These are phyloP conservation scores for Pyrenophora seminiperda DNA, from an alignment of 2,329 filamentous ascomycete species.

Conservation along the genomic window DNA sequence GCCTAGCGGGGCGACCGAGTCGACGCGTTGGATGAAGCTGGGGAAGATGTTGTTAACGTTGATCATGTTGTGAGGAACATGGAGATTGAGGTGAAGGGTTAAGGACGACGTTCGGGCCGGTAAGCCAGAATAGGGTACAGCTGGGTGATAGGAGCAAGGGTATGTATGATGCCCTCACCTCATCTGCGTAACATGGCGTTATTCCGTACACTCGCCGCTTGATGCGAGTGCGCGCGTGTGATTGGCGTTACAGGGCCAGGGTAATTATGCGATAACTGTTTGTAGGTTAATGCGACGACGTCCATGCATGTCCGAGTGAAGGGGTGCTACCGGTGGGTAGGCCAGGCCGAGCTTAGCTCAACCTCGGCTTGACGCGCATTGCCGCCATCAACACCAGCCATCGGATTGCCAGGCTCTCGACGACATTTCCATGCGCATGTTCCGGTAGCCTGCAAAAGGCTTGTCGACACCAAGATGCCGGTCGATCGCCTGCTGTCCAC, in stretches of 20 bases:
- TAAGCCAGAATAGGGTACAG: neutral
- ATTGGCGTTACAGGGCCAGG: neutral
- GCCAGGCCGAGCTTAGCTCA: slow-evolving; percentile 18
- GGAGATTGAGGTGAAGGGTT: neutral
- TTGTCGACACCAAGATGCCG: slow-evolving; percentile 58
- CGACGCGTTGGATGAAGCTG: slow-evolving; percentile 53
- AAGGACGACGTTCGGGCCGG: neutral
- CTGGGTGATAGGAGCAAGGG: neutral
- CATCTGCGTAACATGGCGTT: slow-evolving; percentile 38
- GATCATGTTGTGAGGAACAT: neutral
- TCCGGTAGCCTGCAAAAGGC: slow-evolving; percentile 6
- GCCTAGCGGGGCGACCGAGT: slow-evolving; percentile 57
- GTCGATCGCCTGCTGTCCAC: slow-evolving; percentile 70
- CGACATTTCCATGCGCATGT: slow-evolving; percentile 5
- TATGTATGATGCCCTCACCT: slow-evolving; percentile 27
- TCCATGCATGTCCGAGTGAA: slow-evolving; percentile 14
- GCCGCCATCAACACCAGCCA: slow-evolving; percentile 25
- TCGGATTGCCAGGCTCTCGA: slow-evolving; percentile 6
- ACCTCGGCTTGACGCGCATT: slow-evolving; percentile 38
- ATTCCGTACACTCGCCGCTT: neutral
- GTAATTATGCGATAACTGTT: neutral
- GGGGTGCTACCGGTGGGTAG: slow-evolving; percentile 18
- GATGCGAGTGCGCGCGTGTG: neutral
- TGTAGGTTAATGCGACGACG: slow-evolving; percentile 19
- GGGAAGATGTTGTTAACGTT: slow-evolving; percentile 13